Base-by-base conservation (phyloP, 1,284 basidiomycete genomes). In the Melampsora americana region DNA sequence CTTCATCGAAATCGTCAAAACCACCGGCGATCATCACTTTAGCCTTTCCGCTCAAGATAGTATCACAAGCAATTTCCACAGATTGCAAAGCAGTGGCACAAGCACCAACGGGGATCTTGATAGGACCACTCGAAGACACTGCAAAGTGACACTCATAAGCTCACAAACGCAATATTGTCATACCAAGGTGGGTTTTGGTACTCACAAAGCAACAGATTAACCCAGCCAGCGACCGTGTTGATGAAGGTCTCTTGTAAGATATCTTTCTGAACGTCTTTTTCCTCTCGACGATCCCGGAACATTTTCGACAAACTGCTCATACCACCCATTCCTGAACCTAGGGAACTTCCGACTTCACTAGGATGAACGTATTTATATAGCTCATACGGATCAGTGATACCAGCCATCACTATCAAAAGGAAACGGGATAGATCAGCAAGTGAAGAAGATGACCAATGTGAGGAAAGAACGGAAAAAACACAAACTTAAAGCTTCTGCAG, bases 11-110 rank as follows among this genome's bases (percentile, higher is more conserved):
- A 84, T 99, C 95, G 82, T 99, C 95, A 85, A 94, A 96, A 77
- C 95, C 95, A 84, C 95, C 95, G 60, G 95, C 92, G 78, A 99
- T 90, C 95, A 99, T 99, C 82, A 99, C 89, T 86, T 98, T 98
- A 66, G 95, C 95, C 84, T 99, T 98, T 80, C 94, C 92, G 3
- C 91, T 90, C 59, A 95, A 84, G 78, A 99, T 91, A 0, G 92
- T 92, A 82, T 99, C 96, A 81, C 91, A 91, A n/a, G 94, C 95
- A 79, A 99, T 97, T 84, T 98, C 95, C 66, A 99, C 86, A 11
- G 95, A 98, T 84, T 99, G 95, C 48, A 99, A 87, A 26, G 94
- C 95, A 11, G 95, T 99, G 32, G 96, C 96, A 81, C 95, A 99
- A 78, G 96, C 96, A 79, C 95, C 95, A 78, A 98, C 96, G 65